phyloP scores from a whole-genome alignment of 2,329 filamentous ascomycete genomes.

The Diaporthe eres region DNA sequence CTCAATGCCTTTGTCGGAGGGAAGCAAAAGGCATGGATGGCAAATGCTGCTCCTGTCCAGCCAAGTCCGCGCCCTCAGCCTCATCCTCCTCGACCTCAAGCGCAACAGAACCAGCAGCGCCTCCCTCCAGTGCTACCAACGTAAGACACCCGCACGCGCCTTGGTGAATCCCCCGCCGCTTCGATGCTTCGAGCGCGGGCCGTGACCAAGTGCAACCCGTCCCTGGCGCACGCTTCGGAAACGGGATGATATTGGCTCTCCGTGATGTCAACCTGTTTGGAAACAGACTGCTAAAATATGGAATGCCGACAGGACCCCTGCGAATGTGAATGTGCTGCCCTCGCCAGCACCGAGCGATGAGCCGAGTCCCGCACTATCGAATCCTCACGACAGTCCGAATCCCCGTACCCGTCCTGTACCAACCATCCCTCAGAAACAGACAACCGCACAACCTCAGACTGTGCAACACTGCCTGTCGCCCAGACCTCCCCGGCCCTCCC shows the following conservation, averaged over 20 bases:
- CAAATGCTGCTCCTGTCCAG: conserved; percentile 39
- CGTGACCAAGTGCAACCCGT: neutral
- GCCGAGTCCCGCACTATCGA: conserved; percentile 61
- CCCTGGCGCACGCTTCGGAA: neutral
- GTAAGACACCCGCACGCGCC: conserved; percentile 16
- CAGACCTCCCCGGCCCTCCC: neutral
- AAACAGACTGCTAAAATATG: conserved; percentile 25
- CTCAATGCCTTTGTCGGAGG: conserved; percentile 49
- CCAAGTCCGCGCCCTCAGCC: conserved; percentile 38
- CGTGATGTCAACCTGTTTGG: neutral
- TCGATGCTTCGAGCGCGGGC: neutral
- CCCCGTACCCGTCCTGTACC: conserved; percentile 46
- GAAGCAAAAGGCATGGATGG: conserved; percentile 50
- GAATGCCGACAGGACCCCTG: conserved; percentile 38
- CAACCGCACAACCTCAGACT: neutral
- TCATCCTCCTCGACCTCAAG: conserved; percentile 5
- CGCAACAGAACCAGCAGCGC: conserved; percentile 10
- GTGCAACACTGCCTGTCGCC: neutral
- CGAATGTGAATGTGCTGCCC: conserved; percentile 60
- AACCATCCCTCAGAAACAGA: conserved; percentile 36
- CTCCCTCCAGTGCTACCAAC: conserved; percentile 2
- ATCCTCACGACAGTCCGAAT: conserved; percentile 53
- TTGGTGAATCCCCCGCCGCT: neutral
- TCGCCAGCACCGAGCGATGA: conserved; percentile 76
- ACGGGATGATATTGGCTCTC: neutral